These are phyloP conservation scores for Trichoderma asperelloides DNA, from an alignment of 495 filamentous ascomycete species.

Conservation along the genomic window DNA sequence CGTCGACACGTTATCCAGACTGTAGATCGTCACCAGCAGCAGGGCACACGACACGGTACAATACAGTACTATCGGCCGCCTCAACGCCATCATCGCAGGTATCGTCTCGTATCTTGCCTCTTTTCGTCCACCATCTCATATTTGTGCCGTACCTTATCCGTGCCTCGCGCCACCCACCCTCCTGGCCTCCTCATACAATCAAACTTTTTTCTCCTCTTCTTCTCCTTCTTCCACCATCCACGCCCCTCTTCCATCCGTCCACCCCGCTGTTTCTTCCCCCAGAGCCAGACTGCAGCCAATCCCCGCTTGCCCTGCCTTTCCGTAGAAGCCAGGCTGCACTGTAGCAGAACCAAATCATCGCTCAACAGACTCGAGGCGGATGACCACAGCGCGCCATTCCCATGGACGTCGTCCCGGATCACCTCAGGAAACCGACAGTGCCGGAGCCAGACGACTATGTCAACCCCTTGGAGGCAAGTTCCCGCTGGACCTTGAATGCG, in stretches of 20 bases:
- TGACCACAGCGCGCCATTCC: neutral
- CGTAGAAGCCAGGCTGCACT: neutral
- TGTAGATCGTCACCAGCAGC: neutral
- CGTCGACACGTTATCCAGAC: neutral
- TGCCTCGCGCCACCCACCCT: neutral
- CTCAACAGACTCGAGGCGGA: neutral
- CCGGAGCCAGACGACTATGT: conserved; percentile 16
- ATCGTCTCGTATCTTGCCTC: neutral
- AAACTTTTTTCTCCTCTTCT: neutral
- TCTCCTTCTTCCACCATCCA: neutral
- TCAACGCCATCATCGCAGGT: neutral
- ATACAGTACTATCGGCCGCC: neutral
- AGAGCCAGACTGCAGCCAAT: neutral
- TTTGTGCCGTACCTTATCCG: neutral
- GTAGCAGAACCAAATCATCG: neutral
- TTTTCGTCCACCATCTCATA: neutral
- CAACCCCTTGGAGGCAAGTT: conserved; percentile 17
- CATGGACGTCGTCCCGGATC: conserved; percentile 1
- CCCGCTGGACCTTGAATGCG: conserved; percentile 16
- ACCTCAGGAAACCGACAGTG: conserved; percentile 22
- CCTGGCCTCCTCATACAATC: neutral
- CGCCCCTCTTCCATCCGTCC: neutral
- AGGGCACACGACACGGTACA: neutral
- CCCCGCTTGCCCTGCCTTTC: conserved; percentile 2
- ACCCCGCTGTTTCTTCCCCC: neutral